Conservation (phyloP, 1,284 basidiomycete species). For the Mycosarcoma mackinlayi region DNA sequence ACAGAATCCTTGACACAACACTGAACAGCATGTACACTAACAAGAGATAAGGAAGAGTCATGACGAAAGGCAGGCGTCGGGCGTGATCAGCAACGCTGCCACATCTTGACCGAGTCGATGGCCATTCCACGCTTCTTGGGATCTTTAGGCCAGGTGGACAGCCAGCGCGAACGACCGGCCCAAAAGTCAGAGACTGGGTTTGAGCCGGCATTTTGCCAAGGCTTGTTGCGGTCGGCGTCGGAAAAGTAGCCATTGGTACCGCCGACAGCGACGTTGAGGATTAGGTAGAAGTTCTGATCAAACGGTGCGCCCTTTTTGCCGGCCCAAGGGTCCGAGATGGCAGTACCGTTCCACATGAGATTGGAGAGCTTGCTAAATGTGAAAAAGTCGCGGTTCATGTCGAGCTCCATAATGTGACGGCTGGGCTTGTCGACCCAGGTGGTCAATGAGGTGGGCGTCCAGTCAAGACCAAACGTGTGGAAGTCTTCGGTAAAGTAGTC, state of each 20-base stretch:
- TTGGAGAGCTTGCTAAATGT: constrained; percentile 77
- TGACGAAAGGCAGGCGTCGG: background rate
- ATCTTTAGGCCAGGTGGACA: constrained; percentile 45
- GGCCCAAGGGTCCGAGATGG: constrained; percentile 72
- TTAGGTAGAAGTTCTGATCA: constrained; percentile 85
- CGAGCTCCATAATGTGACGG: constrained; percentile 73
- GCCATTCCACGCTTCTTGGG: constrained; percentile 74
- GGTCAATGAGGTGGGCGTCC: constrained; percentile 80
- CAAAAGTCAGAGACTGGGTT: constrained; percentile 71
- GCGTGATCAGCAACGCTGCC: constrained; percentile 68
- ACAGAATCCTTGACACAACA: constrained; percentile 13
- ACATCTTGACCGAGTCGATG: constrained; percentile 80
- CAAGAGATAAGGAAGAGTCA: background rate
- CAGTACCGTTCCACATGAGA: constrained; percentile 76
- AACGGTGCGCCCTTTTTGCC: constrained; percentile 78
- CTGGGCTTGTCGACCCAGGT: constrained; percentile 73
- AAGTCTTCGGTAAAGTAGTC: constrained; percentile 77
- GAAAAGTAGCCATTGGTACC: constrained; percentile 80
- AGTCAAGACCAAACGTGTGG: constrained; percentile 83
- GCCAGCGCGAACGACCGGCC: constrained; percentile 66
- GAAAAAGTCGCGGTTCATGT: constrained; percentile 75
- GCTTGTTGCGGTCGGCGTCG: constrained; percentile 75
- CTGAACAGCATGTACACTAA: background rate
- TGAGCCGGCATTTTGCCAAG: constrained; percentile 28
- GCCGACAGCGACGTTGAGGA: constrained; percentile 82